Base-by-base conservation (phyloP, 306 rosid genomes). In the Senna siamea region DNA sequence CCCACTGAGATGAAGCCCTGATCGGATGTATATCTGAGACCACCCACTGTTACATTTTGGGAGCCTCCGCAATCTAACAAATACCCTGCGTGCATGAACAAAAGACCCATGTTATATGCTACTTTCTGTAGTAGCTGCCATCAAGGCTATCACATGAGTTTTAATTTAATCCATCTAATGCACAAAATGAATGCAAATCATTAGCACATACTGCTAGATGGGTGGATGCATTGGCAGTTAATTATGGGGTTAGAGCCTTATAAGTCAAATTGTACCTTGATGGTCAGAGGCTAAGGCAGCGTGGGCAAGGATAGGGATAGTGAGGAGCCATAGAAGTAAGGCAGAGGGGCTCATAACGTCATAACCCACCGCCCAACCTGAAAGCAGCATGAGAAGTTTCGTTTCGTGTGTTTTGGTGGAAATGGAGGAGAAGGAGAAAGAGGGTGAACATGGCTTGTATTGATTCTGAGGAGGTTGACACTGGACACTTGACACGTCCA, bases 1-100 rank as follows among this genome's bases (percentile, higher is more conserved):
- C 98, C 98, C 46, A 81, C 90, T 1, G 77, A 67, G 54, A 34
- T 79, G 80, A 79, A 93, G 34, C 81, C 86, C 58, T 81, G 88
- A 60, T 93, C 98, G 0, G 92, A 62, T 41, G 46, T 72, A 79
- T 84, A 91, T 35, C 72, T 74, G 5, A 86, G 79, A 67, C 53
- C 32, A 3, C 82, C 85, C 51, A 82, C 81, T 5, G 75, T 74
- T 41, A 79, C 83, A 47, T 57, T 80, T 1, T 72, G 50, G 0
- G 75, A 3, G 11, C 86, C 89, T 0, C 98, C 98, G 26, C 96
- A 86, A 52, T 88, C 79, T 73, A 93, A 34, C 22, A 79, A 86
- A 74, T 82, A 89, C 40, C 93, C 97, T 93, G 89, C 79, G 71
- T 62, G 4, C 68, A 80, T 26, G 11, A 55, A 54, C 34, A 51